Percentiles rank a stretch among this genome's conserved stretches.
Conservation (phyloP, 371 early-diverging fungal species). For the Capillidium heterosporum region DNA sequence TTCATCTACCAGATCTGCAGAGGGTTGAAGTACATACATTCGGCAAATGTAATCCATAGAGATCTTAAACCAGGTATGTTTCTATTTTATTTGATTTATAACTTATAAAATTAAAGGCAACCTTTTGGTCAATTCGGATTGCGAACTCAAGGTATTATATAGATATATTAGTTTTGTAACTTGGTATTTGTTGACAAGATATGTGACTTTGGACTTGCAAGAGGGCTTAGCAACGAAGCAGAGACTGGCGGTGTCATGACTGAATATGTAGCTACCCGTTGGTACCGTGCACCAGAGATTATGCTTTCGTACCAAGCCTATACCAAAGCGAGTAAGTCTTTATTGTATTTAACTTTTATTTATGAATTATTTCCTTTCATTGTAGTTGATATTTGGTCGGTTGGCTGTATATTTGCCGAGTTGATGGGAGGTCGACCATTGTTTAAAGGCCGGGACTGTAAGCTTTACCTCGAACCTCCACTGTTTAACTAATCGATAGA, state of each 20-base stretch:
- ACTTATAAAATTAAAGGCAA: conserved; percentile 26
- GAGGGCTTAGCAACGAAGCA: conserved; percentile 66
- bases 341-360: background rate
- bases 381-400: conserved; percentile 92
- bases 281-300: conserved; percentile 98
- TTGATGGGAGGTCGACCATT: conserved; percentile 76
- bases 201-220: conserved; percentile 88
- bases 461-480: conserved; percentile 9
- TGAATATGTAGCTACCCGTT: conserved; percentile 94
- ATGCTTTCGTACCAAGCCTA: conserved; percentile 88
- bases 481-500: conserved; percentile 17
- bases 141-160: conserved; percentile 56
- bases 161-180: background rate
- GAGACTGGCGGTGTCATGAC: conserved; percentile 85
- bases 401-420: conserved; percentile 96
- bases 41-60: conserved; percentile 94
- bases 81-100: background rate
- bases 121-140: conserved; percentile 92
- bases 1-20: conserved; percentile 94
- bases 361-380: background rate
- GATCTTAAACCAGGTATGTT: conserved; percentile 85
- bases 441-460: conserved; percentile 81
- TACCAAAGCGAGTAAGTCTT: conserved; percentile 75
- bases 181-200: conserved; percentile 21
- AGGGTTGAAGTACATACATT: conserved; percentile 95